Percentiles rank a stretch among this genome's conserved stretches.
phyloP scores from a whole-genome alignment of 352 stramenopile genomes.

The Phytopythium litorale region DNA sequence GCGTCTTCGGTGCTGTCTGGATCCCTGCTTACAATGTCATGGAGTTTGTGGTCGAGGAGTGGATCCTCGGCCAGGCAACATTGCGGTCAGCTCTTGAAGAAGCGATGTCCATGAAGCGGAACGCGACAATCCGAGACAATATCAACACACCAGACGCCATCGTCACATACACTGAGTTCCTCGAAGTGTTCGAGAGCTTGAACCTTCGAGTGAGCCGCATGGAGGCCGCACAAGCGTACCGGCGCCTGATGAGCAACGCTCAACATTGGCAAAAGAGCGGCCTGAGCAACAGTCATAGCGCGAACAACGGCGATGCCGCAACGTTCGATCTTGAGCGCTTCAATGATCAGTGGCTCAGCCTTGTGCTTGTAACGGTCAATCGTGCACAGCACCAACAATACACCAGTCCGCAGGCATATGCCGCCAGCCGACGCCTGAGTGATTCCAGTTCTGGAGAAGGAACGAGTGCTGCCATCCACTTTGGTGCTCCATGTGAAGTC shows the following conservation, averaged over 20 bases:
- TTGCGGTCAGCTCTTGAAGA: conserved; percentile 21
- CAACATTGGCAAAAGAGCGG: not conserved
- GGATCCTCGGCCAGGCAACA: conserved; percentile 22
- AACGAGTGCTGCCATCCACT: conserved; percentile 18
- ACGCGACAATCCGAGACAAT: too few relatives aligned
- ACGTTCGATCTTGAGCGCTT: conserved; percentile 20
- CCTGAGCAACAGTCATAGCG: not conserved
- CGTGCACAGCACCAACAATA: conserved; percentile 37
- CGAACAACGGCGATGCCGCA: not conserved
- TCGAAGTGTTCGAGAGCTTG: conserved; percentile 22
- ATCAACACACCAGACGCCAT: conserved; percentile 4
- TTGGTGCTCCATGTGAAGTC: conserved; percentile 28
- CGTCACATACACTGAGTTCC: conserved; percentile 21
- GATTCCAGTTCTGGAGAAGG: not conserved
- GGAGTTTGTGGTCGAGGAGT: conserved; percentile 48
- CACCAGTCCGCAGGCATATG: not conserved
- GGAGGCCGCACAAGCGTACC: conserved; percentile 31
- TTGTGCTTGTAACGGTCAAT: conserved; percentile 29
- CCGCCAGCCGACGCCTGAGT: not conserved
- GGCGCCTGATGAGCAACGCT: conserved; percentile 17
- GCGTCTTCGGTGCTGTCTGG: conserved; percentile 51
- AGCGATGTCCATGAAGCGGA: conserved; percentile 12
- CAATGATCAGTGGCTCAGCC: conserved; percentile 21
- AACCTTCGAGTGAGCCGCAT: conserved; percentile 26
- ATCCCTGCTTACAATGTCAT: conserved; percentile 47